Percentiles rank a stretch among this genome's conserved stretches.
These are phyloP conservation scores for Kluyveromyces lactis DNA, from an alignment of 805 yeast genomes.

Conservation along the genomic window DNA sequence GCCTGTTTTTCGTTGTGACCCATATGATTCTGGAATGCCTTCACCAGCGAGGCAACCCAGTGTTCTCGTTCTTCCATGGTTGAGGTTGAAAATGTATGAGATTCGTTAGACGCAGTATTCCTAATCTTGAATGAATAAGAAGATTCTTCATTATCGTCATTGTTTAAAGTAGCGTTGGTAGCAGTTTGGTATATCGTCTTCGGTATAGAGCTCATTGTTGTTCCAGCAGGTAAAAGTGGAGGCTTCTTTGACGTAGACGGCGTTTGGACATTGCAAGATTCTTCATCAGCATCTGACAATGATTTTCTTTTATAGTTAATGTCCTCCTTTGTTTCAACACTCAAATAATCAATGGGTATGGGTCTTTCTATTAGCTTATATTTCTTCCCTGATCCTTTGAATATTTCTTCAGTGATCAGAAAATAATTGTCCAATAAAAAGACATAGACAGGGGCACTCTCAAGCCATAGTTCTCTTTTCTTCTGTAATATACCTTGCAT, in stretches of 20 bases:
- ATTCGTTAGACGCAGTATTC: slow-evolving; percentile 47
- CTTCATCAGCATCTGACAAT: neutral
- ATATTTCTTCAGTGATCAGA: slow-evolving; percentile 50
- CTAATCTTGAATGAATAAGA: slow-evolving; percentile 40
- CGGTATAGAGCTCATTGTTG: slow-evolving; percentile 10
- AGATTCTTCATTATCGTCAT: slow-evolving; percentile 4
- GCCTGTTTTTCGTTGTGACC: slow-evolving; percentile 40
- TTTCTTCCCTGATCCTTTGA: slow-evolving; percentile 30
- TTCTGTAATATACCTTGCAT: slow-evolving; percentile 50
- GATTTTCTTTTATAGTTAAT: neutral
- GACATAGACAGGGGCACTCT: slow-evolving; percentile 41
- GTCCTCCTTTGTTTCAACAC: slow-evolving; percentile 39
- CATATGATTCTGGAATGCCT: slow-evolving; percentile 38
- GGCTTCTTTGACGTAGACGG: slow-evolving; percentile 19
- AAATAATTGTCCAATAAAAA: slow-evolving; percentile 66
- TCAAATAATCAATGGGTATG: slow-evolving; percentile 50
- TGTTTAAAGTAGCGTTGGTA: slow-evolving; percentile 1
- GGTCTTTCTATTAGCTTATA: slow-evolving; percentile 48
- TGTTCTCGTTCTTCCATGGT: slow-evolving; percentile 41
- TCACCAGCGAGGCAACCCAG: slow-evolving; percentile 49
- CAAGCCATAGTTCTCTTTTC: slow-evolving; percentile 58
- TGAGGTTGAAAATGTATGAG: slow-evolving; percentile 44
- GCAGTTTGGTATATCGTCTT: slow-evolving; percentile 2
- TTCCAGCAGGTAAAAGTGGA: slow-evolving; percentile 15
- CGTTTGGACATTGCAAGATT: slow-evolving; percentile 4